Conservation (phyloP, 1,284 basidiomycete genomes). For the Pholiota adiposa region DNA sequence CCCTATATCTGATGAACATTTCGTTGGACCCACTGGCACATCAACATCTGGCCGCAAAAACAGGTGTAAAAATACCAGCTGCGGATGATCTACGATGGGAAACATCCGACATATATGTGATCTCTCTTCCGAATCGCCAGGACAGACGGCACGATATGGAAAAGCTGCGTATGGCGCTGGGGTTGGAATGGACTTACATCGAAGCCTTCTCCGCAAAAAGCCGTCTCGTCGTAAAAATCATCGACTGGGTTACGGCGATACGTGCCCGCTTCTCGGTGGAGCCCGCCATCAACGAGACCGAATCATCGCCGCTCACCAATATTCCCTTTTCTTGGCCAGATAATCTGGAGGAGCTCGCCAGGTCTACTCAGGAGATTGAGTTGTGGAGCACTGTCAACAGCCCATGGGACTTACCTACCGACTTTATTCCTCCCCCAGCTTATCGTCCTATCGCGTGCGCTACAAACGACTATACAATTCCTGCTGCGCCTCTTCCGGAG, state of each 20-base stretch:
- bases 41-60: background rate
- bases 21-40: background rate
- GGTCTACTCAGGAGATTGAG: constrained; percentile 30
- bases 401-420: constrained; percentile 30
- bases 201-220: constrained; percentile 49
- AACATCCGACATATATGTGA: constrained; percentile 52
- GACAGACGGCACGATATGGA: constrained; percentile 64
- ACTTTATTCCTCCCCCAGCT: constrained; percentile 7
- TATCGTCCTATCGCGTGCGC: constrained; percentile 53
- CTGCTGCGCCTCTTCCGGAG: constrained; percentile 39
- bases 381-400: constrained; percentile 40
- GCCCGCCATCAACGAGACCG: constrained; percentile 9
- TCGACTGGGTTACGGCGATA: constrained; percentile 42
- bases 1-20: background rate
- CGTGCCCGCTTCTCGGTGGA: constrained; percentile 36
- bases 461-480: constrained; percentile 45
- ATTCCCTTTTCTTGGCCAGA: constrained; percentile 50
- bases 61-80: constrained; percentile 6
- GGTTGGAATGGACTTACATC: constrained; percentile 55
- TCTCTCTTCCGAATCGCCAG: constrained; percentile 57
- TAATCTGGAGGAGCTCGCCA: constrained; percentile 38
- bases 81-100: constrained; percentile 28
- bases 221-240: constrained; percentile 41
- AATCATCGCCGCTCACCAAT: background rate
- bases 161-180: constrained; percentile 44